Evolutionary conservation across 805 yeast species (phyloP).

Genomic region (Debaryomyces prosopidis): DNA sequence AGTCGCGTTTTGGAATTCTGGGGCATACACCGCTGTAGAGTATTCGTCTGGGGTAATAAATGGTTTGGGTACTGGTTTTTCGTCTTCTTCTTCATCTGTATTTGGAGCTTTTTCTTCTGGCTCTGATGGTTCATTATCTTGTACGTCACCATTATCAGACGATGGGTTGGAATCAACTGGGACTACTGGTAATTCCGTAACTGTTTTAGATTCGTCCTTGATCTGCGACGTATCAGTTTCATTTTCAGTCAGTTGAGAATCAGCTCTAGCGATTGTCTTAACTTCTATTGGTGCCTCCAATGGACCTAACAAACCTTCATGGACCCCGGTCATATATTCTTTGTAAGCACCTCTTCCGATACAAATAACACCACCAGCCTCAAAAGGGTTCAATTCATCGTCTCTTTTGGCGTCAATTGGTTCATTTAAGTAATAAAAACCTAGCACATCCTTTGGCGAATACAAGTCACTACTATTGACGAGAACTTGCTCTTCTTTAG

Average conservation of each 20-base stretch:
- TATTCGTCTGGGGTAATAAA: constrained; percentile 65
- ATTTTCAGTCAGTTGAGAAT: constrained; percentile 1
- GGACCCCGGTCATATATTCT: constrained; percentile 86
- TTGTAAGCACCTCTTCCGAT: constrained; percentile 95
- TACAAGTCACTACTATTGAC: constrained; percentile 38
- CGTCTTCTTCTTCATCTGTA: constrained; percentile 14
- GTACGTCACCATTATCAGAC: background rate
- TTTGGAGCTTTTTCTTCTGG: constrained; percentile 3
- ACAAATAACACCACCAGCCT: constrained; percentile 85
- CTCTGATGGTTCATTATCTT: constrained; percentile 11
- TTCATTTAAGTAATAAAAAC: constrained; percentile 47
- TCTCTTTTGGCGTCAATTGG: constrained; percentile 47
- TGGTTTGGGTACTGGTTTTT: constrained; percentile 57
- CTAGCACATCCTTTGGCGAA: constrained; percentile 50
- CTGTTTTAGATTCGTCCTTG: background rate
- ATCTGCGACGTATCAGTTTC: background rate
- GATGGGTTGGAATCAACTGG: background rate
- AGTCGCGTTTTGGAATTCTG: constrained; percentile 50
- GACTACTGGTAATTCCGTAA: background rate
- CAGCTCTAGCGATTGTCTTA: background rate
- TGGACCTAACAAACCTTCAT: constrained; percentile 95
- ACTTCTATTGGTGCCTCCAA: constrained; percentile 49
- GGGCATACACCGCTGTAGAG: constrained; percentile 52
- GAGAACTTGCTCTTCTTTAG: constrained; percentile 26
- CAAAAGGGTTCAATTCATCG: constrained; percentile 38